Conservation (phyloP, 106 monocot species). For the Apostasia shenzhenica region DNA sequence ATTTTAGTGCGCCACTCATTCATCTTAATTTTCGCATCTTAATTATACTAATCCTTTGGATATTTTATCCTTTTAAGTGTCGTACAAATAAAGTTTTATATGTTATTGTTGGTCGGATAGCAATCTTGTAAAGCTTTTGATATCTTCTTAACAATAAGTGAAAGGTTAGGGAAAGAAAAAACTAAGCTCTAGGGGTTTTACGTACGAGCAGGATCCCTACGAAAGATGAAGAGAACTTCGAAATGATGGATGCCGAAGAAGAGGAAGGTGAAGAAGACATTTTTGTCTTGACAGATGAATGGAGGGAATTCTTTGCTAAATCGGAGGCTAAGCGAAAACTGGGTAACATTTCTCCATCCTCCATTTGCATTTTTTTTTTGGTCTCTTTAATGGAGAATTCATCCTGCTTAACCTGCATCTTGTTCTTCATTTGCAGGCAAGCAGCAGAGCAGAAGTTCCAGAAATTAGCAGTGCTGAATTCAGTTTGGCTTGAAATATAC, state of each 20-base stretch:
- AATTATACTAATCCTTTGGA: no score
- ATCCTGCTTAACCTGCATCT: not conserved
- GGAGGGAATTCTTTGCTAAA: conserved; percentile 65
- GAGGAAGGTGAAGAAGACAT: conserved; percentile 33
- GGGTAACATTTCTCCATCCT: conserved; percentile 16
- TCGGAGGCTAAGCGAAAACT: conserved; percentile 52
- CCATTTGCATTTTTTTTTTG: not conserved
- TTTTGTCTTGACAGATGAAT: conserved; percentile 63
- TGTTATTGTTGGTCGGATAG: no score
- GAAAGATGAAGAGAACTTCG: conserved; percentile 1
- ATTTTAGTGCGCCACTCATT: no score
- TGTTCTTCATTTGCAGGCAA: not conserved
- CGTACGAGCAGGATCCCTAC: no score
- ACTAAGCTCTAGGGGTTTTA: no score
- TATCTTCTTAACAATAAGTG: no score
- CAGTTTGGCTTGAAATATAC: not conserved
- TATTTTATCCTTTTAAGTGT: no score
- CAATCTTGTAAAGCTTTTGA: no score
- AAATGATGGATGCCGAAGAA: conserved; percentile 16
- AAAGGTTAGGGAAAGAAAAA: no score
- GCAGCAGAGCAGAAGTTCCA: not conserved
- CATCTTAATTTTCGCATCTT: no score
- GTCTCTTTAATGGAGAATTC: not conserved
- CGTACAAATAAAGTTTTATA: no score
- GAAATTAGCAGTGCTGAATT: not conserved